A percentile compares a stretch with the other conserved stretches of the same genome.
phyloP scores from a whole-genome alignment of 1,139 yeast species.

The Lizanozyma gosingica region DNA sequence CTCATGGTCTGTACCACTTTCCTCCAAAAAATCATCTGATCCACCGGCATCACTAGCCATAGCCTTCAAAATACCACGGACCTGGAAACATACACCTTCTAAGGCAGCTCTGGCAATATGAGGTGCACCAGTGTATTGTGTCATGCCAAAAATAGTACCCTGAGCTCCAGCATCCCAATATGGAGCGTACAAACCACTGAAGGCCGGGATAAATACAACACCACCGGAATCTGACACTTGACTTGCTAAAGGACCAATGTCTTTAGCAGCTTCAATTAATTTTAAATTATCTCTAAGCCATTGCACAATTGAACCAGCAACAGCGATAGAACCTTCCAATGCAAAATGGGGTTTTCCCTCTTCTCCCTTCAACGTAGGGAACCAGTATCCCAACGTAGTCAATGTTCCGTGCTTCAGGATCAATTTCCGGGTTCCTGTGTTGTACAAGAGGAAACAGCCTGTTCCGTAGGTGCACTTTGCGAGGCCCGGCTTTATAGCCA shows the following conservation, averaged over 20 bases:
- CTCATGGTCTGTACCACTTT: conserved; percentile 35
- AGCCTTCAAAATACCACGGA: conserved; percentile 81
- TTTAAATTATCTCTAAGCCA: conserved; percentile 91
- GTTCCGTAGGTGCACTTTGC: conserved; percentile 98
- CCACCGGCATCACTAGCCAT: conserved; percentile 80
- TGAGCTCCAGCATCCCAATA: conserved; percentile 93
- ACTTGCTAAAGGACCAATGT: conserved; percentile 84
- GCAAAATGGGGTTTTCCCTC: conserved; percentile 73
- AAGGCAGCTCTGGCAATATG: conserved; percentile 92
- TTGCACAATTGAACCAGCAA: conserved; percentile 90
- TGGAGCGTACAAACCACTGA: conserved; percentile 90
- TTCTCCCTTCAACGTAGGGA: conserved; percentile 51
- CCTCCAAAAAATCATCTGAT: conserved; percentile 38
- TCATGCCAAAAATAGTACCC: conserved; percentile 88
- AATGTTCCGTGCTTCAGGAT: conserved; percentile 73
- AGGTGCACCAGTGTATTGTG: conserved; percentile 78
- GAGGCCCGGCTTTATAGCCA: conserved; percentile 74
- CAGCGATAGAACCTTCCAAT: conserved; percentile 91
- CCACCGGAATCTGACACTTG: conserved; percentile 82
- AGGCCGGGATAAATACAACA: conserved; percentile 91
- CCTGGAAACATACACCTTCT: conserved; percentile 93
- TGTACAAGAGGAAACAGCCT: conserved; percentile 85
- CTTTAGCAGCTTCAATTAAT: conserved; percentile 71
- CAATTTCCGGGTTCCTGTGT: conserved; percentile 65
- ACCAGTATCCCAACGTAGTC: conserved; percentile 87